Conservation (phyloP, 1,284 basidiomycete species). For the Bjerkandera adusta region DNA sequence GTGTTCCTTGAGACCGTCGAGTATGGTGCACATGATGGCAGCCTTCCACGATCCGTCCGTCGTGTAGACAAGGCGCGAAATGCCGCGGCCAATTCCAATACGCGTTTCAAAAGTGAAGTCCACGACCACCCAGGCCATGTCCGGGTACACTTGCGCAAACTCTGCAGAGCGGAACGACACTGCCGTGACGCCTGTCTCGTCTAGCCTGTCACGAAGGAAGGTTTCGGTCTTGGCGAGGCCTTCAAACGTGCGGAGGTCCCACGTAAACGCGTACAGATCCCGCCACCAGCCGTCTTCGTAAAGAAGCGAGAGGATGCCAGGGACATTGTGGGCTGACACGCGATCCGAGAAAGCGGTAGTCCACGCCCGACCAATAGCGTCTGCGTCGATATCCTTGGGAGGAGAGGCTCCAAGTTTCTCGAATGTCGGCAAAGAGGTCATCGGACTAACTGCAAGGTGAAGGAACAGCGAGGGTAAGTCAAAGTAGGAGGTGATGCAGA, state of each 20-base stretch:
- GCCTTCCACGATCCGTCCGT: slow-evolving; percentile 51
- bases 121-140: slow-evolving; percentile 58
- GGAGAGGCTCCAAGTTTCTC: slow-evolving; percentile 38
- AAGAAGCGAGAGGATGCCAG: slow-evolving; percentile 36
- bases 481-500: too few relatives aligned
- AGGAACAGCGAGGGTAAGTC: too few relatives aligned
- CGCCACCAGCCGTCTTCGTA: slow-evolving; percentile 51
- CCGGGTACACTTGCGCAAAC: slow-evolving; percentile 46
- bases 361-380: slow-evolving; percentile 44
- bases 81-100: slow-evolving; percentile 45
- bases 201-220: slow-evolving; percentile 48
- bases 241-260: slow-evolving; percentile 65
- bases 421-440: slow-evolving; percentile 52
- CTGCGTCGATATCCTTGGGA: slow-evolving; percentile 25
- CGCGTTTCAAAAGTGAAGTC: slow-evolving; percentile 58
- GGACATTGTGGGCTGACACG: slow-evolving; percentile 34
- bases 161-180: slow-evolving; percentile 28
- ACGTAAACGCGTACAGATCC: slow-evolving; percentile 61
- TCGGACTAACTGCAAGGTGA: too few relatives aligned
- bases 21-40: slow-evolving; percentile 53
- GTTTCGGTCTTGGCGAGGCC: slow-evolving; percentile 37
- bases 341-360: slow-evolving; percentile 39
- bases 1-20: slow-evolving; percentile 53
- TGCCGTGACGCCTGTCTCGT: slow-evolving; percentile 40
- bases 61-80: slow-evolving; percentile 54